Evolutionary conservation across 2,329 filamentous ascomycete species (phyloP).

Genomic region (Colletotrichum cereale): DNA sequence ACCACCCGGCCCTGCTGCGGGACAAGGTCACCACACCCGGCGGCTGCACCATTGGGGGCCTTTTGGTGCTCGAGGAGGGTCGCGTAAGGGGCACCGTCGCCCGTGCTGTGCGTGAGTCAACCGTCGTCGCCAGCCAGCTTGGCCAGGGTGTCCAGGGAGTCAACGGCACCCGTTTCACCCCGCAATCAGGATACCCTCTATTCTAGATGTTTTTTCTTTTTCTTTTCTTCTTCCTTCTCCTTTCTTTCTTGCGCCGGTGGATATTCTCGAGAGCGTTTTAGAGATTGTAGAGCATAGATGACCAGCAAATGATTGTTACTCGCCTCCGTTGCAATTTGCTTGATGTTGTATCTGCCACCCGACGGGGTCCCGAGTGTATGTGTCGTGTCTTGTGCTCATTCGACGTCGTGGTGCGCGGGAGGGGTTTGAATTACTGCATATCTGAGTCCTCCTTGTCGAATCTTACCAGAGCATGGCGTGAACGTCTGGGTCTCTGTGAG

Average conservation of each 20-base stretch:
- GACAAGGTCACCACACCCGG: constrained; percentile 85
- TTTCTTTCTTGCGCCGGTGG: not conserved
- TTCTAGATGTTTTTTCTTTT: not conserved
- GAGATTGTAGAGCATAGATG: not conserved
- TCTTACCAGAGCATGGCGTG: not conserved
- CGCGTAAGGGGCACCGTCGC: constrained; percentile 75
- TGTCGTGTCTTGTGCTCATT: not conserved
- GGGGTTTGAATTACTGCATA: not conserved
- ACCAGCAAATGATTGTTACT: not conserved
- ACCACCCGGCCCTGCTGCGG: constrained; percentile 80
- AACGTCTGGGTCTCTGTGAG: not conserved
- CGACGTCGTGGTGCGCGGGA: not conserved
- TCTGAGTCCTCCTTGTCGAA: not conserved
- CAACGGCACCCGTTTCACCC: constrained; percentile 58
- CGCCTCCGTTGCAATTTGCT: not conserved
- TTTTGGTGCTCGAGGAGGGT: constrained; percentile 81
- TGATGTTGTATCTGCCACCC: not conserved
- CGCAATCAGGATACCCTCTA: constrained; percentile 24
- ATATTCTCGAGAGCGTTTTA: not conserved
- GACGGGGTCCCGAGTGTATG: not conserved
- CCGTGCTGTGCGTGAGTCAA: constrained; percentile 77
- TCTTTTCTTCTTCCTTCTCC: not conserved
- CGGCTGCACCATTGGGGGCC: constrained; percentile 81
- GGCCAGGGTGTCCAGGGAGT: constrained; percentile 61
- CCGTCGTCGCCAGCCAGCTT: constrained; percentile 76